Evolutionary conservation across 257 asterid species (phyloP).

Genomic region (Petunia axillaris): DNA sequence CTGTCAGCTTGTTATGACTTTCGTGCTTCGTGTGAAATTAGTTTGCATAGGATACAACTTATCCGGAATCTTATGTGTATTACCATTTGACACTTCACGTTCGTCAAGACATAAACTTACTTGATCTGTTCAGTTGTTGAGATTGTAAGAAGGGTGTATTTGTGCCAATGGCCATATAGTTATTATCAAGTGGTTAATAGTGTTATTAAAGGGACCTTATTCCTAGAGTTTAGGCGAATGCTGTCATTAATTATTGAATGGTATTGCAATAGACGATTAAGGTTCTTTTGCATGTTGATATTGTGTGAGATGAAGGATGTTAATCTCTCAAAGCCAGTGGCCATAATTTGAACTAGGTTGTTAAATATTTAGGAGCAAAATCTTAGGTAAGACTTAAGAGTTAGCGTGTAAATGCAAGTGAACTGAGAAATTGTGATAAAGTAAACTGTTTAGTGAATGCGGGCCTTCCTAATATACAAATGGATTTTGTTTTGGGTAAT

Average conservation of each 20-base stretch:
- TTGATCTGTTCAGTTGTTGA: neutral
- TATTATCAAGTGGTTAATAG: neutral
- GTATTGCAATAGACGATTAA: neutral
- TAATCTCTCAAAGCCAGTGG: neutral
- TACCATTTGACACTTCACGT: neutral
- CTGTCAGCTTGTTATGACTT: neutral
- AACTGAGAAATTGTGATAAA: neutral
- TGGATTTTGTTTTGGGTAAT: neutral
- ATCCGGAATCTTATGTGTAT: neutral
- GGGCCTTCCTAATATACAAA: neutral
- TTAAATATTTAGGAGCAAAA: neutral
- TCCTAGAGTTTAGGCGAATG: neutral
- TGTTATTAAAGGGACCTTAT: neutral
- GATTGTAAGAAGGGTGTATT: neutral
- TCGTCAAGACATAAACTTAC: neutral
- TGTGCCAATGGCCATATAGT: neutral
- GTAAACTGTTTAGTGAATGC: neutral
- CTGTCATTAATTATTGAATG: neutral
- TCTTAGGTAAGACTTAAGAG: neutral
- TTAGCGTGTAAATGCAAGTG: neutral
- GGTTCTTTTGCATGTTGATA: neutral
- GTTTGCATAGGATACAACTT: neutral
- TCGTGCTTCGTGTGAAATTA: neutral
- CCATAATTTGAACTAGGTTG: neutral
- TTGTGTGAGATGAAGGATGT: neutral